A percentile compares a stretch with the other conserved stretches of the same genome.
phyloP scores from a whole-genome alignment of 495 filamentous ascomycete genomes.

The Tetracladium setigerum region DNA sequence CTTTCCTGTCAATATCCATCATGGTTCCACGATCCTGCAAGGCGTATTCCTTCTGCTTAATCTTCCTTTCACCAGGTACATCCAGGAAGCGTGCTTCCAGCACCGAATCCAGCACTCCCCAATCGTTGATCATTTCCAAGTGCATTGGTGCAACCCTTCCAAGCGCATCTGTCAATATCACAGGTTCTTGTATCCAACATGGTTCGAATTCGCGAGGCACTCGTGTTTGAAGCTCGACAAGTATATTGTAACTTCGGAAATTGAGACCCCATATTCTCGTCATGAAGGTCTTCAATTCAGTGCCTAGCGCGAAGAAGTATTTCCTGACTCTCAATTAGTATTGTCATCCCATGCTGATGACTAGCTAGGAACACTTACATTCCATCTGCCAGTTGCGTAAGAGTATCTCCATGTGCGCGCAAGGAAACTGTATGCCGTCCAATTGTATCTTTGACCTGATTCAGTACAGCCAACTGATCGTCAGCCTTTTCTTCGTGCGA shows the following conservation, averaged over 20 bases:
- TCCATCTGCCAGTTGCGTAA: neutral
- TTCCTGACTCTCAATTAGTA: neutral
- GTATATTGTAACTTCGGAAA: neutral
- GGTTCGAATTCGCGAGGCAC: neutral
- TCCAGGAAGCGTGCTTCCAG: neutral
- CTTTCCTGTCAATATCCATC: neutral
- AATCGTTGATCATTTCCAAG: slow-evolving; percentile 9
- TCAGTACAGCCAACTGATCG: neutral
- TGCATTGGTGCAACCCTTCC: slow-evolving; percentile 5
- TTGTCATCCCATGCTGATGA: no score
- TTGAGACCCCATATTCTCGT: neutral
- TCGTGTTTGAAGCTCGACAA: neutral
- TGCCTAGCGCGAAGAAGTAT: neutral
- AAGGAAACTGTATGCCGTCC: neutral
- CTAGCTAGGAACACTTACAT: neutral
- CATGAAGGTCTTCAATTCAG: slow-evolving; percentile 3
- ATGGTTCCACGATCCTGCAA: slow-evolving; percentile 7
- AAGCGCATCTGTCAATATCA: slow-evolving; percentile 1
- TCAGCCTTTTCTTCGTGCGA: neutral
- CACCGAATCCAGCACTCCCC: neutral
- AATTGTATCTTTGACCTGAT: neutral
- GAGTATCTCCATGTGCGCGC: neutral
- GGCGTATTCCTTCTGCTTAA: slow-evolving; percentile 5
- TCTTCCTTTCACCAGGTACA: slow-evolving; percentile 1
- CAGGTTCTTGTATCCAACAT: neutral